Conservation (phyloP, 805 yeast genomes). For the Yarrowia sp. region DNA sequence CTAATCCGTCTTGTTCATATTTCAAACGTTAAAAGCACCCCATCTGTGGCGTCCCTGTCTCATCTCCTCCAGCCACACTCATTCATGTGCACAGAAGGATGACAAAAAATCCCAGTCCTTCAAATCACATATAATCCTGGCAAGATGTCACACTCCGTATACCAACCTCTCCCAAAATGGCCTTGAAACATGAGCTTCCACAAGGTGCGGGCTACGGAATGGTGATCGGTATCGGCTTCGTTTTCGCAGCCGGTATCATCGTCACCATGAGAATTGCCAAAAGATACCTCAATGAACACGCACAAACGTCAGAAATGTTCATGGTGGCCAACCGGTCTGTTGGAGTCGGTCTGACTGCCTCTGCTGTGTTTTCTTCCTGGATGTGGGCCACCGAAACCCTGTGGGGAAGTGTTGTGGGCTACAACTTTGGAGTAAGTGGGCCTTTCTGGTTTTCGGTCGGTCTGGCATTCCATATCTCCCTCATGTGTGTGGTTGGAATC, state of each 20-base stretch:
- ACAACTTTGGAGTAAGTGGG: constrained; percentile 59
- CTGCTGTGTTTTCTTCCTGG: constrained; percentile 58
- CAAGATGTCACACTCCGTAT: not conserved
- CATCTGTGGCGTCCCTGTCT: constrained; percentile 35
- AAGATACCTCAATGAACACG: constrained; percentile 43
- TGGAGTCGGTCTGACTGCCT: constrained; percentile 54
- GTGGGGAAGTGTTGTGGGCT: constrained; percentile 53
- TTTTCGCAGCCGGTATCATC: constrained; percentile 56
- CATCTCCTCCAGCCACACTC: constrained; percentile 11
- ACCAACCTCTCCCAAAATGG: not conserved
- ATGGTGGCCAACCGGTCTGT: constrained; percentile 54
- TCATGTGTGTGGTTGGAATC: constrained; percentile 77
- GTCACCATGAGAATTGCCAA: constrained; percentile 44
- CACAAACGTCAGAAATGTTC: constrained; percentile 46
- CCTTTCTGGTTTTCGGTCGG: constrained; percentile 80
- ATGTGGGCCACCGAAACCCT: constrained; percentile 57
- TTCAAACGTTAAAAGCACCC: constrained; percentile 25
- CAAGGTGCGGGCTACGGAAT: constrained; percentile 81
- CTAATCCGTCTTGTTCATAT: not conserved
- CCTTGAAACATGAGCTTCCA: not conserved
- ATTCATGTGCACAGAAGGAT: not conserved
- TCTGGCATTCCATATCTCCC: constrained; percentile 75
- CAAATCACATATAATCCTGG: not conserved
- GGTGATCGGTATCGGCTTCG: constrained; percentile 79
- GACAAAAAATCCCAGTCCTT: not conserved